A percentile compares a stretch with the other conserved stretches of the same genome.
phyloP scores from a whole-genome alignment of 2,329 filamentous ascomycete genomes.

The Ophiostoma sp. region DNA sequence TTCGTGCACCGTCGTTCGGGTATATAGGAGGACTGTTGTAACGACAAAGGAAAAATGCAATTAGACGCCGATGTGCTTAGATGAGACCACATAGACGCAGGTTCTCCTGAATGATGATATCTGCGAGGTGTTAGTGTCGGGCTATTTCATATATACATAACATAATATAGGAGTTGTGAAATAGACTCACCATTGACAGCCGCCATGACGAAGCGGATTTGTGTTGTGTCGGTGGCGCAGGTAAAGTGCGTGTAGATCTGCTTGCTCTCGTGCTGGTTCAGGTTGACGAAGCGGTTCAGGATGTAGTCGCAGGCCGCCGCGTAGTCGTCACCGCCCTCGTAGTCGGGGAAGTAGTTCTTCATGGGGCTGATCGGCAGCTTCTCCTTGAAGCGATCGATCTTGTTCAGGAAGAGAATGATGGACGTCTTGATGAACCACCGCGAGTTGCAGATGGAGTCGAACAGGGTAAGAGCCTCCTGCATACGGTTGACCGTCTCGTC shows the following conservation, averaged over 20 bases:
- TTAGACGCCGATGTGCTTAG: slow-evolving; percentile 21
- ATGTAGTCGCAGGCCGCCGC: slow-evolving; percentile 97
- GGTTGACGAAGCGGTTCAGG: slow-evolving; percentile 93
- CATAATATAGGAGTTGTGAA: background rate
- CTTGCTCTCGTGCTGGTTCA: slow-evolving; percentile 99
- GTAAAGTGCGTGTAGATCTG: slow-evolving; percentile 99
- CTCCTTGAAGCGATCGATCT: slow-evolving; percentile 86
- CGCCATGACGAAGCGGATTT: slow-evolving; percentile 99
- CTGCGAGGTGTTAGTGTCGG: slow-evolving; percentile 58
- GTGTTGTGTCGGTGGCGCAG: slow-evolving; percentile 96
- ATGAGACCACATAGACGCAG: slow-evolving; percentile 56
- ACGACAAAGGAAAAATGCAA: slow-evolving; percentile 26
- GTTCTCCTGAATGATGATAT: slow-evolving; percentile 99
- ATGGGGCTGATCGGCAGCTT: slow-evolving; percentile 81
- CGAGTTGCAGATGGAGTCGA: slow-evolving; percentile 85
- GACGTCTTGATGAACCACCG: slow-evolving; percentile 90
- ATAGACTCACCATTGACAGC: slow-evolving; percentile 83
- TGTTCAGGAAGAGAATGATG: slow-evolving; percentile 87
- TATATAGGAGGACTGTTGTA: slow-evolving; percentile 26
- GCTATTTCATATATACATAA: too few species aligned
- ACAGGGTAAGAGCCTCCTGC: slow-evolving; percentile 84
- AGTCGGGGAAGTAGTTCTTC: slow-evolving; percentile 86
- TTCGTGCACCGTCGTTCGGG: slow-evolving; percentile 26
- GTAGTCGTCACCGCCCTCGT: slow-evolving; percentile 95
- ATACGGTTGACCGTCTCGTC: slow-evolving; percentile 96